Base-by-base conservation (phyloP, 352 stramenopile species). In the Phytophthora litchii region DNA sequence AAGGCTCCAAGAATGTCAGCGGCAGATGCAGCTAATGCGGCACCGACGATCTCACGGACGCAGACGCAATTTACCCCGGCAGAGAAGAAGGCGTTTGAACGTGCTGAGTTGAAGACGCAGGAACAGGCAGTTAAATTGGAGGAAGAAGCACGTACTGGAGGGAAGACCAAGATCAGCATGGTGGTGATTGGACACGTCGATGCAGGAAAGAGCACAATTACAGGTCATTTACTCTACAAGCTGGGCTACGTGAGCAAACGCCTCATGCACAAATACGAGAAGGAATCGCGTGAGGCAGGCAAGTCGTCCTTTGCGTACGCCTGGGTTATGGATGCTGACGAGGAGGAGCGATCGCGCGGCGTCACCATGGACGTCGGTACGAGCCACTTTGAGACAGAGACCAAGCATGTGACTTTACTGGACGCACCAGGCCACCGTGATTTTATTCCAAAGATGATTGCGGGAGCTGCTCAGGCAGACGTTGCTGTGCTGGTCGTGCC, bases 371-470 rank as follows among this genome's bases (percentile, higher is more conserved):
- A 99, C 53, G 88, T 99, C 6, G 96, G 90, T 3, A 97, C 95
- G 35, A 98, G 96, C 53, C 90, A 89, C 59, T 91, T 99, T 42
- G 81, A 91, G 55, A 98, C 90, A 5, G 37, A 75, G 9, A 90
- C 76, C 23, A 97, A 96, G 70, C 86, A 97, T 53, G 85, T 98
- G 55, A 98, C 96, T 14, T 69, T 99, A 14, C 75, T 99, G 25
- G 97, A 99, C 73, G 96, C 97, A 6, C 97, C 97, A 4, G 97
- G 97, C 0, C 97, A 99, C 60, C 80, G 83, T 16, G 97, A 99
- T 60, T 99, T 99, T 55, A 97, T 99, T 35, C 94, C 95, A 4
- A 97, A 98, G 65, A 99, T 99, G 95, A 99, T 99, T 68, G 91
- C 89, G 3, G 95, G 96, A 4, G 93, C 96, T 1, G 91, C 88